These are phyloP conservation scores for Syzygium jambos DNA, from an alignment of 345 rosid species.

Conservation along the genomic window DNA sequence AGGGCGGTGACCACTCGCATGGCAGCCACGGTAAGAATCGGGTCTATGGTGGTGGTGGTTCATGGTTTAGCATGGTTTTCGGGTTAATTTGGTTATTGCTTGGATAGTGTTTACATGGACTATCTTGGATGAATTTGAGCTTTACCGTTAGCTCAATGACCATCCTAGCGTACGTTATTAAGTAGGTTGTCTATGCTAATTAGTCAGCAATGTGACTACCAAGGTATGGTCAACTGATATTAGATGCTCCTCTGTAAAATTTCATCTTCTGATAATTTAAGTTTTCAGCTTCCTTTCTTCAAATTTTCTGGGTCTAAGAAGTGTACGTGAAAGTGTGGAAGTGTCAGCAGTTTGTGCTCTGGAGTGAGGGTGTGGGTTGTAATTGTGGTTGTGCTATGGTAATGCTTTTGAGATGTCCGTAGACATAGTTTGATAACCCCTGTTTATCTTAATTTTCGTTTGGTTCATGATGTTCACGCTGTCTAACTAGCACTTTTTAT, in stretches of 20 bases:
- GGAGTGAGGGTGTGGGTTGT: neutral
- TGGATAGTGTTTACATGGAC: neutral
- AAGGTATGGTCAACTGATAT: neutral
- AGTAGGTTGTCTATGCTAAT: neutral
- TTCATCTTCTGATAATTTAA: neutral
- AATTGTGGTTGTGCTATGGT: neutral
- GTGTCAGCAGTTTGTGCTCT: neutral
- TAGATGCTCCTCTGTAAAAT: neutral
- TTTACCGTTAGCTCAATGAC: neutral
- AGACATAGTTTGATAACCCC: neutral
- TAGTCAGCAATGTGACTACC: neutral
- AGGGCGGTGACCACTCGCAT: constrained; percentile 45
- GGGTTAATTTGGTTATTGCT: neutral
- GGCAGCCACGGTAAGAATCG: constrained; percentile 5
- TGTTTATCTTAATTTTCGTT: neutral
- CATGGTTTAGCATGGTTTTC: neutral
- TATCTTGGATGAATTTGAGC: neutral
- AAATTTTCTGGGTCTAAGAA: neutral
- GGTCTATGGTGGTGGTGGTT: neutral
- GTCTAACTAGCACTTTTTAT: neutral
- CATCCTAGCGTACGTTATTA: neutral
- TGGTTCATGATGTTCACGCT: neutral
- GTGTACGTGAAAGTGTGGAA: neutral
- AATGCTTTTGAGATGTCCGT: neutral
- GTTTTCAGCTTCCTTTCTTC: neutral